Percentiles rank a stretch among this genome's conserved stretches.
Conservation (phyloP, 2,329 filamentous ascomycete species). For the Exophiala alcalophila region DNA sequence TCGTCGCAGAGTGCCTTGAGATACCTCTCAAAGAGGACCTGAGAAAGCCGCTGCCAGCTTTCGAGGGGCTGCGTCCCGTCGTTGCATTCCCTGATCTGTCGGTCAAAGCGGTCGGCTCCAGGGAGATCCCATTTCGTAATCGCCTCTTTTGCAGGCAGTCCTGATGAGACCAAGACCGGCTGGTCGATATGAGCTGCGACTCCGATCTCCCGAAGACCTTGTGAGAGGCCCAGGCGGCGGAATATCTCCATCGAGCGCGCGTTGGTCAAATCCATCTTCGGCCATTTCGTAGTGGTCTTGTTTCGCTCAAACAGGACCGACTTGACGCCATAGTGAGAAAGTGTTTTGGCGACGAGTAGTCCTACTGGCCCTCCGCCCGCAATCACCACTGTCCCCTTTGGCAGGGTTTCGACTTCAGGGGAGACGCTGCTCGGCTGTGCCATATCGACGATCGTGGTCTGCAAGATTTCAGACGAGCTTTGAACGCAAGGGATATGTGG, state of each 20-base stretch:
- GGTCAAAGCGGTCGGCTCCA: conserved; percentile 20
- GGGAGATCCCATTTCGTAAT: conserved; percentile 18
- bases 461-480: neutral
- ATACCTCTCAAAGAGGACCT: conserved; percentile 38
- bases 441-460: neutral
- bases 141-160: conserved; percentile 7
- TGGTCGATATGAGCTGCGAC: conserved; percentile 7
- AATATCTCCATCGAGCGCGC: conserved; percentile 39
- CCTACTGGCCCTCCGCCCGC: conserved; percentile 49
- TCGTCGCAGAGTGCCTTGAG: conserved; percentile 31
- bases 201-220: conserved; percentile 16
- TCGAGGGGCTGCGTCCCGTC: conserved; percentile 36
- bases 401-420: no score
- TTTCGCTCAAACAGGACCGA: conserved; percentile 33
- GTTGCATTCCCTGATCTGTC: conserved; percentile 31
- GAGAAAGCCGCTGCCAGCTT: conserved; percentile 36
- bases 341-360: conserved; percentile 37
- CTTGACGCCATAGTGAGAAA: conserved; percentile 22
- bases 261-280: conserved; percentile 43
- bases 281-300: conserved; percentile 35
- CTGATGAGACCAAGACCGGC: conserved; percentile 9
- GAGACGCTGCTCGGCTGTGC: neutral
- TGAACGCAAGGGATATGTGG: neutral
- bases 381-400: conserved; percentile 39
- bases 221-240: conserved; percentile 17